Evolutionary conservation across 2,329 filamentous ascomycete species (phyloP), one percentile per base, ranked within the genome.

Genomic region (Elsinoe ampelina): DNA sequence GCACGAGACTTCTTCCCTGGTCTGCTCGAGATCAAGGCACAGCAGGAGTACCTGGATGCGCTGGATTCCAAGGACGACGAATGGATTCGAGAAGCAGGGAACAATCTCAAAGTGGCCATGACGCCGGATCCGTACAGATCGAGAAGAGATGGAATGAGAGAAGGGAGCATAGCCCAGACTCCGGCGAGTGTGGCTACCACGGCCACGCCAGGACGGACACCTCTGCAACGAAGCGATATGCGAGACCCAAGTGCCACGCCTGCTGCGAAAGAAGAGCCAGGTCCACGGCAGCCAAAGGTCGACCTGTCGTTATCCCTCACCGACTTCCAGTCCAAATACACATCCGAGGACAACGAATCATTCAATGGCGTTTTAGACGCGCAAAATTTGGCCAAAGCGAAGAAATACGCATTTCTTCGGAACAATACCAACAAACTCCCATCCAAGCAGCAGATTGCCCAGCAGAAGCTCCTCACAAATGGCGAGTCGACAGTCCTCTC

Each of bases 1-100:
- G 89, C 89, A 8, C 84, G 93, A 62, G 93, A 98, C 76, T 98
- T 95, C 76, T 98, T 97, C 66, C 93, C 93, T 0, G 93, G 92
- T 0, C 78, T 98, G 0, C 75, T 91, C 3, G 90, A 97, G 69
- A 85, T 84, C 12, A 84, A 95, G 64, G 86, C 85, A 0, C 90
- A 96, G 69, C 85, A 90, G 68, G 93, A 98, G 65, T 97, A 96
- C 64, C 77, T 98, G 30, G 86, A 95, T 66, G 93, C 93, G 0
- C 73, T 97, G 7, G 90, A 95, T 7, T 95, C 91, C 13, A 86
- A 86, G 58, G 85, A 98, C 71, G 75, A 80, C 52, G 80, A 81
- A 63, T 97, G 93, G 92, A 96, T 97, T 61, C 80, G 83, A 13
- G 89, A 84, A 63, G 90, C 90, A 4, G 83, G 86, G 50, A 81